phyloP scores from a whole-genome alignment of 768 basidiomycete genomes.

The Leucocoprinus birnbaumii region DNA sequence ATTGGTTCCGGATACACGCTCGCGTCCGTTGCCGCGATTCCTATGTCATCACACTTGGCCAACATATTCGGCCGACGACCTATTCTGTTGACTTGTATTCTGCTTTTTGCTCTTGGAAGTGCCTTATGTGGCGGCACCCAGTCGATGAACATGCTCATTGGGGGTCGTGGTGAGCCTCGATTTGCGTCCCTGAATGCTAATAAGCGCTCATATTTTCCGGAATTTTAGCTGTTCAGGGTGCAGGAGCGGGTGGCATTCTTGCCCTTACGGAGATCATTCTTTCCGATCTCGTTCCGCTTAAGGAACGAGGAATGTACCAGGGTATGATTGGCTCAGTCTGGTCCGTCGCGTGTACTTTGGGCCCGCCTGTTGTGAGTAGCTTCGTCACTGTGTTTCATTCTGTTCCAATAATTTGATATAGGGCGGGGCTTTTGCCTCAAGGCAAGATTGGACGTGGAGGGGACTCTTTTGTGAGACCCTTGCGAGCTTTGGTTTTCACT shows the following conservation, averaged over 20 bases:
- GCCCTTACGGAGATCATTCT: slow-evolving; percentile 36
- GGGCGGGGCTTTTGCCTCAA: slow-evolving; percentile 29
- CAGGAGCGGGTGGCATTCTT: slow-evolving; percentile 35
- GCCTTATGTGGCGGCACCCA: slow-evolving; percentile 40
- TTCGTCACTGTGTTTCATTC: background rate
- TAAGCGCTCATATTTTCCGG: background rate
- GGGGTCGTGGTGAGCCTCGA: slow-evolving; percentile 31
- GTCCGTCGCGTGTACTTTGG: slow-evolving; percentile 23
- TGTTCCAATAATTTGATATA: background rate
- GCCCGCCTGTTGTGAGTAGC: slow-evolving; percentile 17
- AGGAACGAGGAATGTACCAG: slow-evolving; percentile 38
- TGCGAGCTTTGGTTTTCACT: background rate
- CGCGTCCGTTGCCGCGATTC: slow-evolving; percentile 36
- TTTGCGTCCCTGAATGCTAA: background rate
- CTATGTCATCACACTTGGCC: slow-evolving; percentile 26
- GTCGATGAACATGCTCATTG: slow-evolving; percentile 41
- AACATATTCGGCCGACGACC: slow-evolving; percentile 38
- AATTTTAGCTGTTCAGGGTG: slow-evolving; percentile 34
- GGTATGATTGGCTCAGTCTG: slow-evolving; percentile 29
- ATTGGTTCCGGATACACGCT: slow-evolving; percentile 40
- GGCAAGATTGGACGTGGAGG: slow-evolving; percentile 27
- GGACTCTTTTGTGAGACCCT: slow-evolving; percentile 38
- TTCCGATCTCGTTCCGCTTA: slow-evolving; percentile 41
- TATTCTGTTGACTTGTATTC: slow-evolving; percentile 26
- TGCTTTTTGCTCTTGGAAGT: slow-evolving; percentile 40